Evolutionary conservation across 148 eudicot genomes (phyloP).

Genomic region (Fagopyrum esculentum): DNA sequence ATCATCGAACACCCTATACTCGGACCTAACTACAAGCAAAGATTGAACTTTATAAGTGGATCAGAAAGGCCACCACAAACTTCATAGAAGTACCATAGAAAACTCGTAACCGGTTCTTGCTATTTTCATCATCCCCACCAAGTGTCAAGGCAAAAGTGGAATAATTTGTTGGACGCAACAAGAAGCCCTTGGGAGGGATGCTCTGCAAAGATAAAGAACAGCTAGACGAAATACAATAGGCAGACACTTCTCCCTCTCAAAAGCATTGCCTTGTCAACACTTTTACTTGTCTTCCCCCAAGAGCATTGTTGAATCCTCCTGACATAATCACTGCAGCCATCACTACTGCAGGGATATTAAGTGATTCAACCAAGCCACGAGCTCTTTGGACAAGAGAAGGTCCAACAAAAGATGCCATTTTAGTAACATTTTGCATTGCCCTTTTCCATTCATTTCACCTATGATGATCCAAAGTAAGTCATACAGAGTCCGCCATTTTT

Average conservation of each 20-base stretch:
- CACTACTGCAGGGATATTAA: constrained; percentile 99
- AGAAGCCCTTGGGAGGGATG: constrained; percentile 84
- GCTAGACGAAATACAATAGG: constrained; percentile 76
- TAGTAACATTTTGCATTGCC: constrained; percentile 58
- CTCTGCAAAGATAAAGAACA: constrained; percentile 78
- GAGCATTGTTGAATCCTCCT: constrained; percentile 81
- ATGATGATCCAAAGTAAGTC: constrained; percentile 71
- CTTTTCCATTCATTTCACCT: constrained; percentile 88
- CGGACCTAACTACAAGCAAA: neutral
- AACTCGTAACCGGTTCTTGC: constrained; percentile 85
- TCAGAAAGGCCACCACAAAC: constrained; percentile 5
- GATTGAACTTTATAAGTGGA: constrained; percentile 1
- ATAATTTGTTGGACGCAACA: constrained; percentile 75
- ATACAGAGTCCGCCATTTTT: constrained; percentile 87
- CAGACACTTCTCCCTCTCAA: constrained; percentile 89
- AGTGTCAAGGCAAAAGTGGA: constrained; percentile 70
- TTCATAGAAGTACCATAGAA: constrained; percentile 60
- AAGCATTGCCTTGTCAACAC: constrained; percentile 87
- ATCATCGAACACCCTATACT: no score
- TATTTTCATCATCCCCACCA: constrained; percentile 86
- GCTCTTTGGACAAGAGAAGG: constrained; percentile 98
- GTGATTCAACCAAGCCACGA: constrained; percentile 94
- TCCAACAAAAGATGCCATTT: constrained; percentile 47
- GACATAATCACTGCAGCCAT: constrained; percentile 98
- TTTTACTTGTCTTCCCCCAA: constrained; percentile 79